Conservation (phyloP, 345 rosid species). For the Combretum micranthum region DNA sequence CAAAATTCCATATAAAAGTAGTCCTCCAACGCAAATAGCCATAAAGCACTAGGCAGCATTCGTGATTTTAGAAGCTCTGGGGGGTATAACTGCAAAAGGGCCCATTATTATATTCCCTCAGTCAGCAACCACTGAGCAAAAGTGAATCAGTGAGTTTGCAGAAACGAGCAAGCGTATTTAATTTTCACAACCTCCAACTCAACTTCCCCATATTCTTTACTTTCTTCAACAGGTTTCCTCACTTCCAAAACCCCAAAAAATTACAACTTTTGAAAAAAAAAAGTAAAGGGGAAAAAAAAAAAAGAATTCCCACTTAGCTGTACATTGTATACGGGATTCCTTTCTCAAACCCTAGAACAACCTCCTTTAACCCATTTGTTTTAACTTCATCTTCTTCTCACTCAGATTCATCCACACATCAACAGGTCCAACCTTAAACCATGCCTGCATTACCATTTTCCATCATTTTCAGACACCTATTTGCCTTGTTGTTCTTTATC, state of each 20-base stretch:
- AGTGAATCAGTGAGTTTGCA: slow-evolving; percentile 26
- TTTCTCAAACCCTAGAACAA: slow-evolving; percentile 1
- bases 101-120: slow-evolving; percentile 31
- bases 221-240: slow-evolving; percentile 17
- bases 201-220: slow-evolving; percentile 18
- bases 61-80: background rate
- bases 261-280: background rate
- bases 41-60: background rate
- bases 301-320: background rate
- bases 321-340: too few relatives aligned
- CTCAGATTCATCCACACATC: too few relatives aligned
- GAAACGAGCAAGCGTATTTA: slow-evolving; percentile 36
- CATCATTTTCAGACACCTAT: background rate
- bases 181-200: slow-evolving; percentile 43
- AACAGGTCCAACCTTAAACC: too few relatives aligned
- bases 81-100: slow-evolving; percentile 22
- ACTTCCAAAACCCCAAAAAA: slow-evolving; percentile 16
- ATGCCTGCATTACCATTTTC: too few relatives aligned
- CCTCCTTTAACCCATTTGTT: background rate
- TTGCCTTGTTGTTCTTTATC: slow-evolving; percentile 19
- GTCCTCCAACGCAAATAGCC: too few relatives aligned
- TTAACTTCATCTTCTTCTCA: background rate
- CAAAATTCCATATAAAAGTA: too few relatives aligned
- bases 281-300: background rate
- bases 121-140: slow-evolving; percentile 37